These are phyloP conservation scores for Jaapia argillacea DNA, from an alignment of 768 basidiomycete genomes.

Conservation along the genomic window DNA sequence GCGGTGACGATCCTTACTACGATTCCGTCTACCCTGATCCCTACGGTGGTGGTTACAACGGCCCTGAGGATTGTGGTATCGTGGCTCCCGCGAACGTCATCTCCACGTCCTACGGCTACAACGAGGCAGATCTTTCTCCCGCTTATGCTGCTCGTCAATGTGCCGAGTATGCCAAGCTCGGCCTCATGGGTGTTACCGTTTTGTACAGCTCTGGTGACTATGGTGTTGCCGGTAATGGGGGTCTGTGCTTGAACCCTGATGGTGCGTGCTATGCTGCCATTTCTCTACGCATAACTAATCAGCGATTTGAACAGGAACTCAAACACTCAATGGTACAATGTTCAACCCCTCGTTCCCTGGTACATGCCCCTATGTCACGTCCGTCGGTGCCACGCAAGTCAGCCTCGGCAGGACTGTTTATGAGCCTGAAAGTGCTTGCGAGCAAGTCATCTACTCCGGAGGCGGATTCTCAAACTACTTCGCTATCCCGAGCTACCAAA, in stretches of 20 bases:
- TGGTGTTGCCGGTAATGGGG: neutral
- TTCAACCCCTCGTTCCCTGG: constrained; percentile 21
- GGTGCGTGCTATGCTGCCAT: neutral
- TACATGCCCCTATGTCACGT: constrained; percentile 16
- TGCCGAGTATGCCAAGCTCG: constrained; percentile 35
- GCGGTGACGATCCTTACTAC: constrained; percentile 20
- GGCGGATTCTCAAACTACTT: constrained; percentile 31
- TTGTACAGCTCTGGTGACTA: constrained; percentile 10
- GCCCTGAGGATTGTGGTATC: constrained; percentile 27
- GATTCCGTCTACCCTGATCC: constrained; percentile 20
- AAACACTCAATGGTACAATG: constrained; percentile 6
- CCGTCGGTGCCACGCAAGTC: constrained; percentile 18
- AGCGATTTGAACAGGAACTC: constrained; percentile 6
- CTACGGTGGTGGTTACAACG: constrained; percentile 14
- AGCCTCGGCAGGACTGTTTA: constrained; percentile 4
- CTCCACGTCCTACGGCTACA: constrained; percentile 29
- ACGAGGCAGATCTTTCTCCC: constrained; percentile 24
- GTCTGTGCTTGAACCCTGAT: constrained; percentile 1
- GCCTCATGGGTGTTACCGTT: constrained; percentile 25
- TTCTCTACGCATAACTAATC: neutral
- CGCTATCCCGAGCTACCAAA: constrained; percentile 16
- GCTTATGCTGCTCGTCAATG: constrained; percentile 31
- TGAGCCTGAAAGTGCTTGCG: constrained; percentile 19
- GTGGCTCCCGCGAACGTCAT: constrained; percentile 25
- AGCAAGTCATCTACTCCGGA: constrained; percentile 13